Conservation (phyloP, 805 yeast genomes). For the Saturnispora dispora region DNA sequence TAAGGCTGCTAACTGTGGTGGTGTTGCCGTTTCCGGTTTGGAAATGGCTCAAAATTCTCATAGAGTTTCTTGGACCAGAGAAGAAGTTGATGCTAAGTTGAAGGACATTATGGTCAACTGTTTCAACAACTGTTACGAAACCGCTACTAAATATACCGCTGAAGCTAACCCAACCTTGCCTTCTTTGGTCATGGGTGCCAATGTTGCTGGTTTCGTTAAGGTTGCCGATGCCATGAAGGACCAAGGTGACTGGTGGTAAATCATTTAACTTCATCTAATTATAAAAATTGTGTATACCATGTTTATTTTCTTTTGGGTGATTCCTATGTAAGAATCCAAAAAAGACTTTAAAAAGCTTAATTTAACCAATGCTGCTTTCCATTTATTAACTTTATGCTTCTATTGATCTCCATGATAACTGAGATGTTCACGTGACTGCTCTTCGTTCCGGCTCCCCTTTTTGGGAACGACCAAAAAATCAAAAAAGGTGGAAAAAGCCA, state of each 20-base stretch:
- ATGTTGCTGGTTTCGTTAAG: conserved; percentile 97
- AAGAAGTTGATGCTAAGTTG: conserved; percentile 85
- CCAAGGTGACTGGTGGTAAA: conserved; percentile 69
- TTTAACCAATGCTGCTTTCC: neutral
- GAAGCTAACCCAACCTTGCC: conserved; percentile 68
- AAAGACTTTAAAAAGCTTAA: neutral
- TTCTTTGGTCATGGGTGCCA: conserved; percentile 96
- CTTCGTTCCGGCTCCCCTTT: neutral
- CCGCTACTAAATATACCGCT: conserved; percentile 72
- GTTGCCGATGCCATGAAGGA: conserved; percentile 97
- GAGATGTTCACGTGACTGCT: neutral
- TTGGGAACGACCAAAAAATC: neutral
- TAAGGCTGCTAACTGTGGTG: conserved; percentile 99
- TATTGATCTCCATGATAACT: no score
- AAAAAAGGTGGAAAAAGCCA: neutral
- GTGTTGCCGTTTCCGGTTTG: conserved; percentile 96
- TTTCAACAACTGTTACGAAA: conserved; percentile 85
- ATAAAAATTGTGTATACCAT: neutral
- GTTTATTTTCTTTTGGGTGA: neutral
- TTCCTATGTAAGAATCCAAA: neutral
- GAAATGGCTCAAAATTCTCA: conserved; percentile 99
- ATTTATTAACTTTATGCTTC: no score
- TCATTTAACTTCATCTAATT: neutral
- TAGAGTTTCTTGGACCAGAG: conserved; percentile 82
- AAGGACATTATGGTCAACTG: conserved; percentile 89